Evolutionary conservation across 495 filamentous ascomycete species (phyloP).

Genomic region (Astrothelium subdiscretum): DNA sequence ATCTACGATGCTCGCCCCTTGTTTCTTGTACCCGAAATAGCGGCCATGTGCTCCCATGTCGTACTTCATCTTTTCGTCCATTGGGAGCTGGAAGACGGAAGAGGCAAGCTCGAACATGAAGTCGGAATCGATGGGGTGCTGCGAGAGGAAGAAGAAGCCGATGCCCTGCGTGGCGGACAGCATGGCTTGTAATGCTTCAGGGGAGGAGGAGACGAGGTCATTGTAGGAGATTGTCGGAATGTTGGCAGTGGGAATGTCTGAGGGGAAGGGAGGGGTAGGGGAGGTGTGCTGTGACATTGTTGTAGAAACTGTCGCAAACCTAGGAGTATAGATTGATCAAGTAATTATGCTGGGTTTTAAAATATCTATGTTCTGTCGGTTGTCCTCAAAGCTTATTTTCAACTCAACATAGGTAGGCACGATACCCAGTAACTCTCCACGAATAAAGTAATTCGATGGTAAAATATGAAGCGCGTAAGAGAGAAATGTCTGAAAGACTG

Average conservation of each 20-base stretch:
- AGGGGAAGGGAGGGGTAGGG: constrained; percentile 7
- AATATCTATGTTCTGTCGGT: too few relatives aligned
- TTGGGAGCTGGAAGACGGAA: constrained; percentile 29
- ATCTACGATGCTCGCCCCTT: constrained; percentile 9
- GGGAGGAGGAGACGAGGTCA: constrained; percentile 9
- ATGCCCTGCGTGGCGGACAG: constrained; percentile 1
- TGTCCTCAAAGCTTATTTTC: too few relatives aligned
- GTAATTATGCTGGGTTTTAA: too few relatives aligned
- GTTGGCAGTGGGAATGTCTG: constrained; percentile 9
- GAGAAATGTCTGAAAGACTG: too few relatives aligned
- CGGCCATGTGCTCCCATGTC: constrained; percentile 12
- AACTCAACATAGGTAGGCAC: too few relatives aligned
- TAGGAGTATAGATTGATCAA: too few relatives aligned
- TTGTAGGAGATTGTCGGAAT: constrained; percentile 6
- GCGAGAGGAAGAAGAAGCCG: constrained; percentile 16
- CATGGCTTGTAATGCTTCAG: constrained; percentile 6
- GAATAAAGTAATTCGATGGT: too few relatives aligned
- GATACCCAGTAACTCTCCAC: too few relatives aligned
- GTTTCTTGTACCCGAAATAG: constrained; percentile 14
- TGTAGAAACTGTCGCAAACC: neutral
- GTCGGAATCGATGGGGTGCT: constrained; percentile 6
- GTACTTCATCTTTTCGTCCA: constrained; percentile 19
- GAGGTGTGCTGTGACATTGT: neutral
- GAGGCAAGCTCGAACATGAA: constrained; percentile 30
- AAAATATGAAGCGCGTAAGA: too few relatives aligned